phyloP scores from a whole-genome alignment of 1,139 yeast genomes.

The Hyphopichia fennica region DNA sequence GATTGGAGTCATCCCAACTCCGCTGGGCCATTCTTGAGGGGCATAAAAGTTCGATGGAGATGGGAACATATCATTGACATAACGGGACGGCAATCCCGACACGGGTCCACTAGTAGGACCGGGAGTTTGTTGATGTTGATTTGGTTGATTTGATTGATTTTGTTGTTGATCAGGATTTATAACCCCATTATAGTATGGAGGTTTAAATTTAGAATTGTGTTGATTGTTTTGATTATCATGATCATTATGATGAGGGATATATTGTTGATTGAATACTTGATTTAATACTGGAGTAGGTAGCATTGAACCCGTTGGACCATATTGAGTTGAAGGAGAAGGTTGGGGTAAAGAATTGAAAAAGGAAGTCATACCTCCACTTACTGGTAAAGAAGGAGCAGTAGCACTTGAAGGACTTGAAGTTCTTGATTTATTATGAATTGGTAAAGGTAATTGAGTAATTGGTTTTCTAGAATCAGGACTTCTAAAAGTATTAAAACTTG shows the following conservation, averaged over 20 bases:
- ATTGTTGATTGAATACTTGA: slow-evolving; percentile 29
- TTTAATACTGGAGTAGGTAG: slow-evolving; percentile 41
- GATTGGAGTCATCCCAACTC: slow-evolving; percentile 41
- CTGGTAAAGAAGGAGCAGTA: slow-evolving; percentile 40
- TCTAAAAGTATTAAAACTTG: slow-evolving; percentile 32
- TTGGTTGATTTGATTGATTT: slow-evolving; percentile 7
- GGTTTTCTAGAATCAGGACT: slow-evolving; percentile 42
- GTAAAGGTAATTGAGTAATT: slow-evolving; percentile 35
- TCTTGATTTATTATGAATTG: slow-evolving; percentile 41
- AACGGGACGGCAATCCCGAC: slow-evolving; percentile 50
- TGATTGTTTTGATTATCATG: background rate
- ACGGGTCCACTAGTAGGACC: slow-evolving; percentile 25
- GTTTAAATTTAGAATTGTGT: slow-evolving; percentile 5
- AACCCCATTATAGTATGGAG: slow-evolving; percentile 6
- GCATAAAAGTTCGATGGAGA: slow-evolving; percentile 53
- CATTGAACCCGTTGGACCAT: slow-evolving; percentile 11
- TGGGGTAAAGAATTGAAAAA: slow-evolving; percentile 31
- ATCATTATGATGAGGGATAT: slow-evolving; percentile 7
- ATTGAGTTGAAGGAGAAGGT: slow-evolving; percentile 27
- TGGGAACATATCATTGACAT: slow-evolving; percentile 56
- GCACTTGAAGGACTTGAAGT: slow-evolving; percentile 47
- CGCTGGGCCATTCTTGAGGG: slow-evolving; percentile 46
- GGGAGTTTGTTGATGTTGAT: slow-evolving; percentile 12
- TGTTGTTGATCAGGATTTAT: slow-evolving; percentile 6
- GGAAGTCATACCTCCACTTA: slow-evolving; percentile 17